Percentiles rank a stretch among this genome's conserved stretches.
phyloP scores from a whole-genome alignment of 108 stramenopile genomes.

The Fragilaria crotonensis region DNA sequence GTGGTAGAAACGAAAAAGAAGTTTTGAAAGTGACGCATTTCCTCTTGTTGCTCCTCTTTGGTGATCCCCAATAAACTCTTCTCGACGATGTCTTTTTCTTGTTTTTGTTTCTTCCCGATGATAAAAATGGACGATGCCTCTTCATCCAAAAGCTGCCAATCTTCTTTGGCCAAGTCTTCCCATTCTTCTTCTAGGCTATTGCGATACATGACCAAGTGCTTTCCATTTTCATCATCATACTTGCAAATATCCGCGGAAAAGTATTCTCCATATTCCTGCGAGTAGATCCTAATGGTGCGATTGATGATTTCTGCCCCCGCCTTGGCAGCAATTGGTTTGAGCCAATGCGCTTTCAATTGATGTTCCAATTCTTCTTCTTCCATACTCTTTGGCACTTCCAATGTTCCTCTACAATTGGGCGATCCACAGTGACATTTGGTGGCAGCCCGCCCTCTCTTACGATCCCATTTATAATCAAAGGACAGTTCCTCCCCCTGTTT shows the following conservation, averaged over 20 bases:
- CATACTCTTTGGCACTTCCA: slow-evolving; percentile 70
- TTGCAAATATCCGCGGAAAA: slow-evolving; percentile 68
- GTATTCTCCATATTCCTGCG: slow-evolving; percentile 59
- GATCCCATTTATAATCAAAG: slow-evolving; percentile 96
- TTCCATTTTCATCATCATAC: slow-evolving; percentile 51
- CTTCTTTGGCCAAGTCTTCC: slow-evolving; percentile 62
- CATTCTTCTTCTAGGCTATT: slow-evolving; percentile 64
- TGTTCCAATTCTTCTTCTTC: slow-evolving; percentile 56
- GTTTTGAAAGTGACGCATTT: slow-evolving; percentile 32
- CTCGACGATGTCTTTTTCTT: slow-evolving; percentile 30
- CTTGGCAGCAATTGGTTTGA: slow-evolving; percentile 25
- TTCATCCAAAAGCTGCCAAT: slow-evolving; percentile 84
- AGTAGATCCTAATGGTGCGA: slow-evolving; percentile 61
- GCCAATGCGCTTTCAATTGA: slow-evolving; percentile 55
- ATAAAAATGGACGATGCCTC: slow-evolving; percentile 52
- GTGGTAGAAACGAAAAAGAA: slow-evolving; percentile 60
- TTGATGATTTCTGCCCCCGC: slow-evolving; percentile 69
- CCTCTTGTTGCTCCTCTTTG: background rate
- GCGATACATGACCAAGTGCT: slow-evolving; percentile 66
- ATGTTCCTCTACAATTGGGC: slow-evolving; percentile 81
- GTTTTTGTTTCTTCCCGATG: too few relatives aligned
- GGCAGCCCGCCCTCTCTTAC: slow-evolving; percentile 80
- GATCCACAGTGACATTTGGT: slow-evolving; percentile 94
- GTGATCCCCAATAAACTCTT: background rate
- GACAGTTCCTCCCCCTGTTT: slow-evolving; percentile 86